Conservation (phyloP, 1,284 basidiomycete genomes). For the Schizophyllum commune region DNA sequence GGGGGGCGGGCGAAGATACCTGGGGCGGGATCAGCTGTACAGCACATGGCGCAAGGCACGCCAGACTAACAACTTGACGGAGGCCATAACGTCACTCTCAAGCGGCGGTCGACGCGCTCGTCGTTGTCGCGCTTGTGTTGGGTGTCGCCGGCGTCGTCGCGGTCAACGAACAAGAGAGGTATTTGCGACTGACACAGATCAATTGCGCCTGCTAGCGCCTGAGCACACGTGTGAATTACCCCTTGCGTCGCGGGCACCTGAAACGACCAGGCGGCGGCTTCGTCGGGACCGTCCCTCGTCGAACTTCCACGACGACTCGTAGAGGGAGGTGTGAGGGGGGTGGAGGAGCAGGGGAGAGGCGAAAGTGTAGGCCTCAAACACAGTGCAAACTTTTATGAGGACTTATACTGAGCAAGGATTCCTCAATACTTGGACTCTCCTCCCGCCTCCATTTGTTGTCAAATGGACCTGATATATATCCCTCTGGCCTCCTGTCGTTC, state of each 20-base stretch:
- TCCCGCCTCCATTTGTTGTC: too few relatives aligned
- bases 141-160: neutral
- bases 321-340: too few relatives aligned
- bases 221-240: neutral
- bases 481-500: too few relatives aligned
- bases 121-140: neutral
- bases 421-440: too few relatives aligned
- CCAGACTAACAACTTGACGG: neutral
- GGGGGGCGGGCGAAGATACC: constrained; percentile 70
- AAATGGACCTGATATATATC: too few relatives aligned
- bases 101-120: neutral
- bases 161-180: neutral
- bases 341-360: too few relatives aligned
- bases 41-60: neutral
- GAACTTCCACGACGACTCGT: too few relatives aligned
- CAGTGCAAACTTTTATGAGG: too few relatives aligned
- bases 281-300: too few relatives aligned
- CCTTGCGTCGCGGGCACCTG: neutral
- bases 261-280: too few relatives aligned
- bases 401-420: too few relatives aligned
- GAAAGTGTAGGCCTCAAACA: too few relatives aligned
- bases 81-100: neutral
- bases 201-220: neutral
- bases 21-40: constrained; percentile 19
- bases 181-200: constrained; percentile 1